These are phyloP conservation scores for Russula foetens DNA, from an alignment of 768 basidiomycete species.

Conservation along the genomic window DNA sequence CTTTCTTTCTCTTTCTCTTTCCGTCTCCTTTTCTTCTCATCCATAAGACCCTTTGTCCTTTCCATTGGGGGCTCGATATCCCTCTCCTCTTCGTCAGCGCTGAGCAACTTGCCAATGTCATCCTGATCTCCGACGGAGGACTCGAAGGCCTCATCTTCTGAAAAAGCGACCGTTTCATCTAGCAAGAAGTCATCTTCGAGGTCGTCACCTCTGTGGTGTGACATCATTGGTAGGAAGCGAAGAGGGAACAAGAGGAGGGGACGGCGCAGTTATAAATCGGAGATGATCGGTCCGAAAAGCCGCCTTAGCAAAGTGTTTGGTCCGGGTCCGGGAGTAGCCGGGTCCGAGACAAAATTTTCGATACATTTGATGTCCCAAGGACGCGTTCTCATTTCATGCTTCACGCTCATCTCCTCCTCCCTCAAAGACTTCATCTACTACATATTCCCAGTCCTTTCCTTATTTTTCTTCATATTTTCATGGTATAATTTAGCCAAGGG, in stretches of 20 bases:
- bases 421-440: neutral
- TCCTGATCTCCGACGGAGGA: conserved; percentile 25
- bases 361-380: neutral
- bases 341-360: neutral
- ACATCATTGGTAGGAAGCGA: conserved; percentile 22
- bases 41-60: conserved; percentile 22
- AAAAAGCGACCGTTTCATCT: conserved; percentile 58
- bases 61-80: conserved; percentile 24
- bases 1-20: conserved; percentile 68
- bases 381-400: neutral
- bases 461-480: neutral
- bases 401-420: neutral
- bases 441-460: neutral
- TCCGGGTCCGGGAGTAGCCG: conserved; percentile 1
- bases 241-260: neutral
- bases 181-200: conserved; percentile 75
- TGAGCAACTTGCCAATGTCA: conserved; percentile 34
- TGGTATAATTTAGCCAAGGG: conserved; percentile 12
- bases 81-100: conserved; percentile 36
- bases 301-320: too few species aligned
- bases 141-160: conserved; percentile 43
- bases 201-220: conserved; percentile 56
- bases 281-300: too few species aligned
- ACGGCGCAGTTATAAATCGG: too few species aligned
- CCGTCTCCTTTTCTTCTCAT: conserved; percentile 63